Evolutionary conservation across 179 eudicot genomes (phyloP), one percentile per base, ranked within the genome.

Genomic region (Patellifolia procumbens): DNA sequence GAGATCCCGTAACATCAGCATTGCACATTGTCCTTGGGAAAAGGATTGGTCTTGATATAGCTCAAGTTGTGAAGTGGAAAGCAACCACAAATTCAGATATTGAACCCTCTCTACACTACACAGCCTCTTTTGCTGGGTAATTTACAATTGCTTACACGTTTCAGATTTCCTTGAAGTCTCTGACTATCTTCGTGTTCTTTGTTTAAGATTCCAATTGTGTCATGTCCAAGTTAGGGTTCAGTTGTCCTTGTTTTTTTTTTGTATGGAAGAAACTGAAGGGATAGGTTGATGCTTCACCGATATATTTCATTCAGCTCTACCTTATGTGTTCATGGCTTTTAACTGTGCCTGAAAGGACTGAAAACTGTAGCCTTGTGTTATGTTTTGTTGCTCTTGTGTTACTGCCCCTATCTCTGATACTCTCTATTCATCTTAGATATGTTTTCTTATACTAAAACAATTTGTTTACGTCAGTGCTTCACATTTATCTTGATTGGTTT

Each of bases 61-160:
- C 97, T 84, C 99, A 96, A 86, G 90, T 96, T 79, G 94, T 96
- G 19, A 84, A 90, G 81, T 93, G 99, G 99, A 90, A 93, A 86
- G 75, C 81, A 63, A 86, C 92, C 26, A 73, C 79, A 22, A 80
- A 85, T 39, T 89, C 97, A 22, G 85, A 86, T 76, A 86, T 85
- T 75, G 91, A 93, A 83, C 98, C 97, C 64, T 86, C 78, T 80
- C 90, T 90, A 80, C 96, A 97, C 86, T 93, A 93, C 87, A 93
- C 99, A 45, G 98, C 99, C 83, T 90, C 96, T 70, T 96, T 96
- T 81, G 90, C 88, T 81, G 99, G 99, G 99, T 96, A 96, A 80
- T 65, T 76, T 70, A 35, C 39, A 53, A 49, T 43, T 62, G 60
- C 63, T 32, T 63, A 17, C 32, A 24, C 28, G 53, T 39, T 28